Base-by-base conservation (phyloP, 768 basidiomycete genomes). In the Trametes coccinea region DNA sequence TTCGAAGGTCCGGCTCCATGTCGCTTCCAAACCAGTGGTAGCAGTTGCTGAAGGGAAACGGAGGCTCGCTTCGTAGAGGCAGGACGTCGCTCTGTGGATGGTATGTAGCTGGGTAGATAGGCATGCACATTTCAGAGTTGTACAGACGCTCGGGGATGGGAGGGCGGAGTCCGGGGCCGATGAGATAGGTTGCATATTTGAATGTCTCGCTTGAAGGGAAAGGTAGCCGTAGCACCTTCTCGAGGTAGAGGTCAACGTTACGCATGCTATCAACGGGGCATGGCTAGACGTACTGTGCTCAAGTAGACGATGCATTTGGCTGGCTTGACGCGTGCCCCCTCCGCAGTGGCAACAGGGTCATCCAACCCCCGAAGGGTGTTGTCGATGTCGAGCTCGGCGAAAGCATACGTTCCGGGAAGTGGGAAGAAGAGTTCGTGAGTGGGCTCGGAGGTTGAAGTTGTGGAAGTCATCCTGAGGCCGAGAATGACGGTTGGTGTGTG, bases 101-200 rank as follows among this genome's bases (percentile, higher is more conserved):
- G 22, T 27, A 22, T 4, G 27, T 29, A 10, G 17, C 29, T 40
- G 34, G 33, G 27, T 4, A 39, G 9, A 52, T 52, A 6, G 39
- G 53, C 31, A 43, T 10, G 52, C 53, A 49, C 55, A 56, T 30
- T 5, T 41, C 69, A 11, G 34, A 14, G 2, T 37, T 50, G 34
- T 33, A 4, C 46, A 30, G 13, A 4, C 10, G 41, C 30, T 29
- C 45, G 6, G 44, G 51, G 22, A 11, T 27, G 11, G 16, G 51
- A 4, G 59, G 59, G 2, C 59, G 53, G 0, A 60, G 39, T 1
- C 52, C n/a, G 2, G 45, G 47, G 16, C 53, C 59, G 16, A 60
- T 8, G 3, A 55, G 16, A 17, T 60, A 41, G 2, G 31, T 46
- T 11, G 0, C 33, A 34, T 49, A 60, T 17, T 43, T 54, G 59